phyloP scores from a whole-genome alignment of 345 rosid genomes.

The Eucalyptus curtisii region DNA sequence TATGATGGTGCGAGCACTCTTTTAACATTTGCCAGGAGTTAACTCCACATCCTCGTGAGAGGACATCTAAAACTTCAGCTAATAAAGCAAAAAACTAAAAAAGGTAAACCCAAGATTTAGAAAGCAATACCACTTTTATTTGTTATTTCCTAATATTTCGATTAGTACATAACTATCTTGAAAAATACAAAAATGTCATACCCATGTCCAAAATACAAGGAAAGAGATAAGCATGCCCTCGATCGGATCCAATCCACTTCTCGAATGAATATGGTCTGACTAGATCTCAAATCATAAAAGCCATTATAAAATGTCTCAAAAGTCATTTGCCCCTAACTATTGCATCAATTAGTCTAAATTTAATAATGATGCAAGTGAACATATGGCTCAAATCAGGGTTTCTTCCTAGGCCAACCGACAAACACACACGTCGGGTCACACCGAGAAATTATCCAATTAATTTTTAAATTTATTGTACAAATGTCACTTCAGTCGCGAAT shows the following conservation, averaged over 20 bases:
- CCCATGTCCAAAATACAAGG: background rate
- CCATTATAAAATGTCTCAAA: background rate
- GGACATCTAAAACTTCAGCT: background rate
- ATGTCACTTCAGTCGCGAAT: accelerated
- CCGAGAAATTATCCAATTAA: background rate
- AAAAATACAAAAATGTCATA: background rate
- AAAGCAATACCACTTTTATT: background rate
- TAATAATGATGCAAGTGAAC: background rate
- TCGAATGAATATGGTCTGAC: background rate
- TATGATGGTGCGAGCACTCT: background rate
- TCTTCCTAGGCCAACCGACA: background rate
- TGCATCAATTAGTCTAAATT: background rate
- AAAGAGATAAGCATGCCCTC: background rate
- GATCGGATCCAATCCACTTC: background rate
- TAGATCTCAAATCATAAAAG: background rate
- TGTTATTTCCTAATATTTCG: background rate
- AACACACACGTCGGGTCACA: background rate
- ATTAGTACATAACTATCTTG: background rate
- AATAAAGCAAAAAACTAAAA: background rate
- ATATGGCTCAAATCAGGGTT: background rate
- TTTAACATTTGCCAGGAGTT: background rate
- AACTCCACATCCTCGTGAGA: background rate
- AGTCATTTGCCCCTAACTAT: background rate
- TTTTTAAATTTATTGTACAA: background rate
- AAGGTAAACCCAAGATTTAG: background rate